Evolutionary conservation across 1,284 basidiomycete genomes (phyloP).

Genomic region (Cutaneotrichosporon sp.): DNA sequence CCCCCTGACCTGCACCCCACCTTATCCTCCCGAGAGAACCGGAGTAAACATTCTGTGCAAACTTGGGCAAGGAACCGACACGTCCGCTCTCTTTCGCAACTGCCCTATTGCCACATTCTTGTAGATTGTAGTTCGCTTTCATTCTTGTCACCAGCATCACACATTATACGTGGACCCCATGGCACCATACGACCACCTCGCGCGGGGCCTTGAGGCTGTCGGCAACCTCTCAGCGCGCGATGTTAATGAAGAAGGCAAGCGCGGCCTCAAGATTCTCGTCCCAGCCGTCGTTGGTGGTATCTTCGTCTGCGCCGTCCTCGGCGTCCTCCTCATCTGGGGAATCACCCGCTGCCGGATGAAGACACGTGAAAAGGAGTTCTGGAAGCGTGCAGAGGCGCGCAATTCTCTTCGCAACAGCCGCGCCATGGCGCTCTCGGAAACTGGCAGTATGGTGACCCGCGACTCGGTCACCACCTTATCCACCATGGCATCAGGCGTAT

Average conservation of each 20-base stretch:
- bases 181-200: too few species aligned
- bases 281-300: background rate
- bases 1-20: too few species aligned
- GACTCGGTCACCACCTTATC: background rate
- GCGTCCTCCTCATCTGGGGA: background rate
- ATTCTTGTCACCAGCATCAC: too few species aligned
- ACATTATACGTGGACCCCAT: too few species aligned
- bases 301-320: background rate
- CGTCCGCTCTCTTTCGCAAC: too few species aligned
- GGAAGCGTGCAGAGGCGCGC: conserved; percentile 2
- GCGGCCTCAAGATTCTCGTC: background rate
- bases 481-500: background rate
- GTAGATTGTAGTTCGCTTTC: too few species aligned
- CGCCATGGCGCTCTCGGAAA: background rate
- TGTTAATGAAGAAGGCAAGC: background rate
- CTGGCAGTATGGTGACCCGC: background rate
- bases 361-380: background rate
- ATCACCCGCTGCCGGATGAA: background rate
- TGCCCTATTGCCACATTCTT: too few species aligned
- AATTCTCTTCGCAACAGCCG: conserved; percentile 2
- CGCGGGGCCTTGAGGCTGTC: too few species aligned
- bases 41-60: too few species aligned
- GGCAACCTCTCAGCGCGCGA: too few species aligned
- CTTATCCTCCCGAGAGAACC: too few species aligned
- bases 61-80: too few species aligned